Evolutionary conservation across 129 eudicot genomes (phyloP).

Genomic region (Arctium minus): DNA sequence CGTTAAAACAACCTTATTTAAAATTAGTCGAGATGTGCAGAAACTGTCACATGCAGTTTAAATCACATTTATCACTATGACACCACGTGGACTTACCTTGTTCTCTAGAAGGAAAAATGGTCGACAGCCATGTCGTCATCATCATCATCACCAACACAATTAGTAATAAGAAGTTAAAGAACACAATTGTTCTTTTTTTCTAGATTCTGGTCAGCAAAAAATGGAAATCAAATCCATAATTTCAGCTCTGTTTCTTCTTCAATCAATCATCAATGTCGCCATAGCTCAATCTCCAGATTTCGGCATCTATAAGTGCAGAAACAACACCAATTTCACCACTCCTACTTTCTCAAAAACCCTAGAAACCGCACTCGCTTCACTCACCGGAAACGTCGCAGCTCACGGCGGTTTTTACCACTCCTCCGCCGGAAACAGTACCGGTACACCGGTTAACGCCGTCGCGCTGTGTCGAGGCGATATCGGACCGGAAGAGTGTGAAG

Average conservation of each 20-base stretch:
- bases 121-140: no score
- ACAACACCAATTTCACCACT: conserved; percentile 19
- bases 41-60: not conserved
- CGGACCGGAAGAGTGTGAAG: conserved; percentile 16
- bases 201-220: not conserved
- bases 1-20: no score
- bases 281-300: not conserved
- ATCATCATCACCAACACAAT: not conserved
- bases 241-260: not conserved
- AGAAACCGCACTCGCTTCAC: conserved; percentile 5
- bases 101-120: not conserved
- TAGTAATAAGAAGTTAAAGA: not conserved
- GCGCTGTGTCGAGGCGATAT: conserved; percentile 48
- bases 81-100: not conserved
- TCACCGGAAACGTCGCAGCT: conserved; percentile 22
- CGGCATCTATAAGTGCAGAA: not conserved
- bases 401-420: conserved; percentile 23
- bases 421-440: conserved; percentile 18
- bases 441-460: conserved; percentile 15
- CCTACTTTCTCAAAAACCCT: conserved; percentile 1
- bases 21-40: no score
- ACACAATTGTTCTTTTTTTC: not conserved
- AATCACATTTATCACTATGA: not conserved
- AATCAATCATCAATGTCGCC: not conserved
- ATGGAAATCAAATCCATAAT: not conserved